A percentile compares a stretch with the other conserved stretches of the same genome.
Evolutionary conservation across 2,329 filamentous ascomycete genomes (phyloP).

Genomic region (Hypomyces rosellus): DNA sequence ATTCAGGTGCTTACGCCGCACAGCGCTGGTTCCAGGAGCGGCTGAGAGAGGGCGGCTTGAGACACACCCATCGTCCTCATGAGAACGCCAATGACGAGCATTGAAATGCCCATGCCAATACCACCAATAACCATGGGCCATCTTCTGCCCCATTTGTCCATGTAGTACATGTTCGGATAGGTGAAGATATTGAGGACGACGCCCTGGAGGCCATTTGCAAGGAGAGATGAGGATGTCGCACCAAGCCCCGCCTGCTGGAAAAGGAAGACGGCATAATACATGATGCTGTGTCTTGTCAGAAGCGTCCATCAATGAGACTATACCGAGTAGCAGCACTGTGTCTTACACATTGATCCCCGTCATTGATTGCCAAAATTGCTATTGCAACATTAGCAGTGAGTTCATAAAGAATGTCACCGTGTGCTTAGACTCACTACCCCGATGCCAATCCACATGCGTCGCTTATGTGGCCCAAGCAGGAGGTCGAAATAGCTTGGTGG

Average conservation of each 20-base stretch:
- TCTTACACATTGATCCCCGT: constrained; percentile 12
- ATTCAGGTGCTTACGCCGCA: not conserved
- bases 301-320: not conserved
- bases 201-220: constrained; percentile 11
- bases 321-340: too few species aligned
- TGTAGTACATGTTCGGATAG: constrained; percentile 13
- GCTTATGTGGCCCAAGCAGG: constrained; percentile 7
- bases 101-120: constrained; percentile 11
- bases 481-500: constrained; percentile 10
- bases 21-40: not conserved
- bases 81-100: constrained; percentile 11
- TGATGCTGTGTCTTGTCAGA: constrained; percentile 8
- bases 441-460: constrained; percentile 13
- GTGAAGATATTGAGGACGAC: constrained; percentile 13
- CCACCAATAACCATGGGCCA: constrained; percentile 12
- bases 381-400: not conserved
- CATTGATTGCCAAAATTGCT: constrained; percentile 15
- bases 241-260: constrained; percentile 12
- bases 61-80: constrained; percentile 10
- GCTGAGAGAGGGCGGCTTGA: not conserved
- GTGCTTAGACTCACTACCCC: constrained; percentile 4
- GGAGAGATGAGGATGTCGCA: constrained; percentile 9
- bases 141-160: constrained; percentile 12
- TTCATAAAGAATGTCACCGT: not conserved
- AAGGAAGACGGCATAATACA: constrained; percentile 13